phyloP scores from a whole-genome alignment of 305 asterid genomes.

The Galium porrigens region DNA sequence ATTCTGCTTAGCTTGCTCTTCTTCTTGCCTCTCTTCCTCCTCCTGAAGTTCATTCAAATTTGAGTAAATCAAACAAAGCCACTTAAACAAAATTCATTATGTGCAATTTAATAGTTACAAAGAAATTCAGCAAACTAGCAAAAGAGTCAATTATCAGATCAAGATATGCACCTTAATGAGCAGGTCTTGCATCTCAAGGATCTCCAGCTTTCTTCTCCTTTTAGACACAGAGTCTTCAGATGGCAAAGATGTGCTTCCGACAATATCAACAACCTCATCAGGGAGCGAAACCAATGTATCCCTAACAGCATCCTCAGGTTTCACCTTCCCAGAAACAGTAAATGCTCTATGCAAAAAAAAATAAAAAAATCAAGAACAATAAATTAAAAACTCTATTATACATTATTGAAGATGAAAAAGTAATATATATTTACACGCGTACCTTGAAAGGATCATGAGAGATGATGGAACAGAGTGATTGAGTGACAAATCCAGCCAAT shows the following conservation, averaged over 20 bases:
- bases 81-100: neutral
- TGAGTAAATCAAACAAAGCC: neutral
- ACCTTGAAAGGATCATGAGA: constrained; percentile 74
- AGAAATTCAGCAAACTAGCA: neutral
- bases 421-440: neutral
- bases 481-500: constrained; percentile 78
- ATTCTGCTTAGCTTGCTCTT: constrained; percentile 32
- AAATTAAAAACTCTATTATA: neutral
- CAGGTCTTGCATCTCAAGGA: constrained; percentile 79
- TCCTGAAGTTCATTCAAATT: constrained; percentile 30
- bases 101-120: neutral
- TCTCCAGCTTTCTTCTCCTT: constrained; percentile 71
- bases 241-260: constrained; percentile 58
- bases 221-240: constrained; percentile 74
- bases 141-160: neutral
- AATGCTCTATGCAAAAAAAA: constrained; percentile 41
- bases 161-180: constrained; percentile 46
- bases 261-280: constrained; percentile 78
- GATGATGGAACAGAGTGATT: constrained; percentile 83
- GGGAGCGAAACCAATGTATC: constrained; percentile 77
- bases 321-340: constrained; percentile 56
- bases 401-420: neutral
- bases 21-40: constrained; percentile 61
- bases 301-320: constrained; percentile 63
- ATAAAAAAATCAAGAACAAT: neutral